These are phyloP conservation scores for Sarcocystis neurona DNA, from an alignment of 169 alveolate species.

Conservation along the genomic window DNA sequence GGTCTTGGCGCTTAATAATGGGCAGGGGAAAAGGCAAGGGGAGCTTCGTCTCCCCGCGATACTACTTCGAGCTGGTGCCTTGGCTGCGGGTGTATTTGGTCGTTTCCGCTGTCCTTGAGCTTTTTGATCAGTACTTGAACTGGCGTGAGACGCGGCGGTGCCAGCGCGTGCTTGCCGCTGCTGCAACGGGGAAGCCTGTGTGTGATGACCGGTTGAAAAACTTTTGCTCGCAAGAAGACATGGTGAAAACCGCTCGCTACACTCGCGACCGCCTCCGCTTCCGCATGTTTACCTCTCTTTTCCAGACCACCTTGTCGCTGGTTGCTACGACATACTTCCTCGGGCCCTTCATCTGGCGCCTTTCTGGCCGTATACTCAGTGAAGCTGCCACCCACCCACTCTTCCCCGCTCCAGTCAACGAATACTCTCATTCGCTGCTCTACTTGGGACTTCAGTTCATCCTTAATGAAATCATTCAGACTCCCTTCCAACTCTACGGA, in stretches of 20 bases:
- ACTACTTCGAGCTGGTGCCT: slow-evolving; percentile 60
- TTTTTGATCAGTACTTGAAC: slow-evolving; percentile 65
- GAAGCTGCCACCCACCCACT: too few relatives aligned
- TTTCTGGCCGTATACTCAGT: slow-evolving; percentile 47
- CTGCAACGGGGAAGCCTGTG: too few relatives aligned
- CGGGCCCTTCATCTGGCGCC: slow-evolving; percentile 62
- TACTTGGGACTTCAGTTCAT: slow-evolving; percentile 39
- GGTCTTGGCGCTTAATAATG: too few relatives aligned
- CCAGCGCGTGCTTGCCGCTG: slow-evolving; percentile 18
- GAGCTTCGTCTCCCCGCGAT: background rate
- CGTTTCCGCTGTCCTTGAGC: slow-evolving; percentile 51
- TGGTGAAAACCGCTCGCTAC: slow-evolving; percentile 56
- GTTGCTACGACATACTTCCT: slow-evolving; percentile 49
- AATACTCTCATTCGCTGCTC: slow-evolving; percentile 39
- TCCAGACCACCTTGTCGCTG: slow-evolving; percentile 38
- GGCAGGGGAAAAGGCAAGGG: too few relatives aligned
- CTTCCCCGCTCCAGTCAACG: slow-evolving; percentile 27
- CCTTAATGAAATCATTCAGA: slow-evolving; percentile 27
- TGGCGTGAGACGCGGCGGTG: slow-evolving; percentile 52
- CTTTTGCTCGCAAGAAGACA: slow-evolving; percentile 43
- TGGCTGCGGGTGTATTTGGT: slow-evolving; percentile 64
- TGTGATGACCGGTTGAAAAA: too few relatives aligned
- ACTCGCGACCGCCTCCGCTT: slow-evolving; percentile 65
- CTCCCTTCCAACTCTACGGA: slow-evolving; percentile 70
- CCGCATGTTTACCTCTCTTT: slow-evolving; percentile 50